These are phyloP conservation scores for Haplosporangium gracile DNA, from an alignment of 192 early-diverging fungal genomes.

Conservation along the genomic window DNA sequence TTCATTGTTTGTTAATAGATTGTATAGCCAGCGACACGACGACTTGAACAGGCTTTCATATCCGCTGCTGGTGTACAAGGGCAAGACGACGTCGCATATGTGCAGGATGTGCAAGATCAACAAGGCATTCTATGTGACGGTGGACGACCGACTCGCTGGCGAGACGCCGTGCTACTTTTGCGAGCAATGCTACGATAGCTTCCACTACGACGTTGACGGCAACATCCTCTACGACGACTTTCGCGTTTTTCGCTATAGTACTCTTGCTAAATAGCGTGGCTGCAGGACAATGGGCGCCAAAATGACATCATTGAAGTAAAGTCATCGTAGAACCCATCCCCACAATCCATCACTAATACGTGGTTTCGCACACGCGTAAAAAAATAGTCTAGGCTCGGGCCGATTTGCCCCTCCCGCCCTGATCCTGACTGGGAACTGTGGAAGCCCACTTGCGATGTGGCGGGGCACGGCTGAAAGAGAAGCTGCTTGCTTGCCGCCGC, in stretches of 20 bases:
- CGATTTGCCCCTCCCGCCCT: no score
- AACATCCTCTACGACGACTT: conserved; percentile 67
- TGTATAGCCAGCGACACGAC: conserved; percentile 55
- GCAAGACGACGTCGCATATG: conserved; percentile 65
- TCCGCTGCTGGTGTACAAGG: conserved; percentile 68
- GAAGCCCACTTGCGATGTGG: no score
- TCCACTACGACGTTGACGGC: conserved; percentile 74
- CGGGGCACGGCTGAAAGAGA: no score
- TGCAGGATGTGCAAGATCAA: conserved; percentile 75
- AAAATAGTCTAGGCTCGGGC: no score
- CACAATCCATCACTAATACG: no score
- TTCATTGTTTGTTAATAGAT: conserved; percentile 17
- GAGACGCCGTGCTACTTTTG: conserved; percentile 80
- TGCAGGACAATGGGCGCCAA: no score
- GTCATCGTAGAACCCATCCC: background rate
- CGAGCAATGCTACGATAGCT: conserved; percentile 75
- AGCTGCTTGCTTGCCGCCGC: no score
- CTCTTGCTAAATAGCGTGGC: no score
- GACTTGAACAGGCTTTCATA: conserved; percentile 65
- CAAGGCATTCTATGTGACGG: conserved; percentile 72
- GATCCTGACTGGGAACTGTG: no score
- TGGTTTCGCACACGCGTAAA: no score
- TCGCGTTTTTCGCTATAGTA: conserved; percentile 27
- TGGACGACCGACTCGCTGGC: conserved; percentile 78
- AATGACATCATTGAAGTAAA: no score